Conservation (phyloP, 352 stramenopile species). For the Peronospora farinosa region DNA sequence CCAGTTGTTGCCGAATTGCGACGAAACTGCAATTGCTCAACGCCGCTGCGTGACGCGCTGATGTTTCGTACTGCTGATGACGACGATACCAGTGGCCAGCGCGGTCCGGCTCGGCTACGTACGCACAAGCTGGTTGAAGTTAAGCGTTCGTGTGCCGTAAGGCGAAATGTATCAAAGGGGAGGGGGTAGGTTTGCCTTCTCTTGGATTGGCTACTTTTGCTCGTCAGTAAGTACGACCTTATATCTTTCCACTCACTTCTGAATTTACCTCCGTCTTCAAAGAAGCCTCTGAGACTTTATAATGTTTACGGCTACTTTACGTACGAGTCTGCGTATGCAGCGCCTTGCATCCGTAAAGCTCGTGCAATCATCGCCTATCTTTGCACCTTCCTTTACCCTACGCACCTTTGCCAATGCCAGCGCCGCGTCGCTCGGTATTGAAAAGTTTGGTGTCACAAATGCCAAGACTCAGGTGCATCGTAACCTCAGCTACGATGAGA, state of each 20-base stretch:
- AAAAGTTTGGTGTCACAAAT: slow-evolving; percentile 88
- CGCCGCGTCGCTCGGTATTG: slow-evolving; percentile 57
- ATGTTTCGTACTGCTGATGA: slow-evolving; percentile 18
- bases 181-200: not conserved
- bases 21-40: slow-evolving; percentile 19
- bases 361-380: slow-evolving; percentile 24
- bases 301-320: slow-evolving; percentile 60
- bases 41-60: slow-evolving; percentile 18
- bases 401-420: slow-evolving; percentile 42
- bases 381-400: slow-evolving; percentile 25
- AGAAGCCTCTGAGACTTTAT: slow-evolving; percentile 3
- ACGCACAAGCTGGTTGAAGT: slow-evolving; percentile 18
- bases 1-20: slow-evolving; percentile 14
- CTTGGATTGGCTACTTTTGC: too few species aligned
- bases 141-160: not conserved
- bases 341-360: slow-evolving; percentile 38
- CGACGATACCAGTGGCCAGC: slow-evolving; percentile 16
- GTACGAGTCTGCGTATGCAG: slow-evolving; percentile 51
- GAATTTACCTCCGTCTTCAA: slow-evolving; percentile 31
- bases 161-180: not conserved
- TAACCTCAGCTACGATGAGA: slow-evolving; percentile 94
- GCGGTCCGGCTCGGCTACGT: slow-evolving; percentile 4
- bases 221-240: slow-evolving; percentile 3
- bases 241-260: slow-evolving; percentile 32
- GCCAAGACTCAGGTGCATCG: slow-evolving; percentile 88